Evolutionary conservation across 176 grass and related monocot genomes (phyloP).

Genomic region (Paspalum notatum): DNA sequence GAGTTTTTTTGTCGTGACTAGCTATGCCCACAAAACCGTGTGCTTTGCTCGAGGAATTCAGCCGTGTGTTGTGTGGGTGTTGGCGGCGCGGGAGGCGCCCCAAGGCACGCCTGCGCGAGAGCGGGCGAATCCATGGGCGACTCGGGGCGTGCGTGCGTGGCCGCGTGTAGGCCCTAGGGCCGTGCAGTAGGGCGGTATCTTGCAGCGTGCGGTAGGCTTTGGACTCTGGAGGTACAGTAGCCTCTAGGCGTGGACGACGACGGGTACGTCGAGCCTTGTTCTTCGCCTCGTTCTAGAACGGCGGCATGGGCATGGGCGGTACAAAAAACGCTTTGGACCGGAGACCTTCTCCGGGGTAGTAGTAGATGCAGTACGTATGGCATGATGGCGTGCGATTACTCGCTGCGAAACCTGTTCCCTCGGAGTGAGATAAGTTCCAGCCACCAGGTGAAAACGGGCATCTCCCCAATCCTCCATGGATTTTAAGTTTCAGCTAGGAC

Average conservation of each 20-base stretch:
- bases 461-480: no score
- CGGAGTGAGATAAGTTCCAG: no score
- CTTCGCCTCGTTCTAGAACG: slow-evolving; percentile 26
- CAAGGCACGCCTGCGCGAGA: neutral
- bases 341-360: no score
- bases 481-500: no score
- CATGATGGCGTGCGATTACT: neutral
- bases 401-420: no score
- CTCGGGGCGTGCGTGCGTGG: neutral
- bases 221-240: slow-evolving; percentile 15
- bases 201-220: slow-evolving; percentile 11
- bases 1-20: no score
- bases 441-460: neutral
- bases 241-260: neutral
- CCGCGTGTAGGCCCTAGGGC: neutral
- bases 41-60: no score
- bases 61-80: no score
- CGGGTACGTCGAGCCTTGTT: neutral
- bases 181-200: neutral
- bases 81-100: neutral
- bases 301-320: slow-evolving; percentile 3
- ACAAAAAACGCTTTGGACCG: neutral
- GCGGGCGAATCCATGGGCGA: slow-evolving; percentile 17
- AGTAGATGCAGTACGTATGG: no score
- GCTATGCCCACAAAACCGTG: no score